Evolutionary conservation across 208 protist genomes (phyloP).

Genomic region (Naegleria lovaniensis): DNA sequence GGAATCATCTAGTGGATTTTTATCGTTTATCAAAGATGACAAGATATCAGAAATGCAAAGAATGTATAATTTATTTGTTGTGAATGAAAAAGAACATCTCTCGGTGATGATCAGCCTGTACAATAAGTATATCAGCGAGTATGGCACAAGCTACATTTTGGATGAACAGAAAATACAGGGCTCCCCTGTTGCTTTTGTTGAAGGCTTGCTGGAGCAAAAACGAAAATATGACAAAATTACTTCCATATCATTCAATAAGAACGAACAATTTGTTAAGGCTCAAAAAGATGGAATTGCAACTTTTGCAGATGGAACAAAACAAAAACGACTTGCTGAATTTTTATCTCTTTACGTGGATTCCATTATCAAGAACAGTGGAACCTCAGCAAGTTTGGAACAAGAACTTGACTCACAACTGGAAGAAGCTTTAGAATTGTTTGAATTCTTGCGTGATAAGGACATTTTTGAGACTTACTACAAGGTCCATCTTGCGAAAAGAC

Average conservation of each 20-base stretch:
- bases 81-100: not conserved
- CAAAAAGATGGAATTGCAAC: not conserved
- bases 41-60: not conserved
- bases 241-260: not conserved
- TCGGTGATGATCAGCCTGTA: not conserved
- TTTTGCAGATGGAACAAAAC: not conserved
- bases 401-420: not conserved
- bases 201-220: not conserved
- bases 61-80: not conserved
- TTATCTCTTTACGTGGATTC: not conserved
- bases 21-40: not conserved
- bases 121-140: not conserved
- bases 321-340: not conserved
- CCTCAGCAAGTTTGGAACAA: not conserved
- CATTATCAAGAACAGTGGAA: not conserved
- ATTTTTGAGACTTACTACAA: conserved; percentile 41
- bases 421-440: conserved; percentile 27
- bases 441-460: conserved; percentile 38
- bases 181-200: not conserved
- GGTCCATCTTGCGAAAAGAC: conserved; percentile 30
- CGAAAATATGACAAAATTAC: not conserved
- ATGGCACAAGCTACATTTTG: not conserved
- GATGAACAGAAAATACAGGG: not conserved
- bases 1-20: conserved; percentile 10
- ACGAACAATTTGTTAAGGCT: not conserved